These are phyloP conservation scores for Nemania sp. DNA, from an alignment of 2,329 filamentous ascomycete genomes.

Conservation along the genomic window DNA sequence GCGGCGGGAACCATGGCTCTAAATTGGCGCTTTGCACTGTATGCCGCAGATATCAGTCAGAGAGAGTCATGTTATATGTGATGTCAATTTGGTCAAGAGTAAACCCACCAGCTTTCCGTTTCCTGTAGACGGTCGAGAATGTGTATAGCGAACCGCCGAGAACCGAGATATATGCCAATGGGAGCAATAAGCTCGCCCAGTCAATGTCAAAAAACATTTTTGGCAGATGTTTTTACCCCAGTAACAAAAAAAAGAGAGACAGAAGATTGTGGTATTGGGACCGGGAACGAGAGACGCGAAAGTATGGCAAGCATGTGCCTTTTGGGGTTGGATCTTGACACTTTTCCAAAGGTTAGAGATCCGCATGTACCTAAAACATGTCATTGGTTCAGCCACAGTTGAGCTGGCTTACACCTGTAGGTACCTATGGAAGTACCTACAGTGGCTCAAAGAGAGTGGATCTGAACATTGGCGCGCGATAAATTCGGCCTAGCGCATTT, in stretches of 20 bases:
- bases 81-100: constrained; percentile 2
- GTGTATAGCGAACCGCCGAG: constrained; percentile 86
- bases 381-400: constrained; percentile 3
- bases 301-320: constrained; percentile 14
- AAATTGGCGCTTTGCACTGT: constrained; percentile 79
- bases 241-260: constrained; percentile 4
- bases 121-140: constrained; percentile 91
- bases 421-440: neutral
- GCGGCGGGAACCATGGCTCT: constrained; percentile 90
- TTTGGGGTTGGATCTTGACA: constrained; percentile 36
- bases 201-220: constrained; percentile 65
- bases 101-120: constrained; percentile 78
- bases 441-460: too few species aligned
- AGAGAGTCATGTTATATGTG: neutral
- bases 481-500: too few species aligned
- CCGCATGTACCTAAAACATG: constrained; percentile 1
- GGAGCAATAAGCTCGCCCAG: constrained; percentile 84
- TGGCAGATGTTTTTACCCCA: constrained; percentile 25
- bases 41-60: constrained; percentile 1
- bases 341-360: constrained; percentile 33
- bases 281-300: constrained; percentile 17
- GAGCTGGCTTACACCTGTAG: too few species aligned
- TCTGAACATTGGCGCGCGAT: too few species aligned
- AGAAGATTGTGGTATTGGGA: constrained; percentile 9
- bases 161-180: constrained; percentile 86